Percentiles rank a stretch among this genome's conserved stretches.
Conservation (phyloP, 2,329 filamentous ascomycete genomes). For the Blumeria graminis region DNA sequence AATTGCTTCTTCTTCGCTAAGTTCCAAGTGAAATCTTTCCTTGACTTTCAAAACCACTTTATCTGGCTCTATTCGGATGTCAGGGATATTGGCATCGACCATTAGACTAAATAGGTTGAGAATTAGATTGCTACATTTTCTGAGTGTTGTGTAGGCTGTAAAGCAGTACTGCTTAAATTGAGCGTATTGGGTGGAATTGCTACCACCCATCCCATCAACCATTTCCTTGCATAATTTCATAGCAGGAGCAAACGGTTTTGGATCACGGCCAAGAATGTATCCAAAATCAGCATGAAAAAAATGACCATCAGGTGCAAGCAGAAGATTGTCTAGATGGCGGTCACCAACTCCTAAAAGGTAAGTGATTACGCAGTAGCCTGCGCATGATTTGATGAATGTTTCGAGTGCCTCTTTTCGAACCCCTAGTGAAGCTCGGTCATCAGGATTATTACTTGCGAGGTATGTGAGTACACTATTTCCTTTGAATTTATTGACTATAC, state of each 20-base stretch:
- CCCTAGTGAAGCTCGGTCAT: slow-evolving; percentile 55
- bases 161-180: slow-evolving; percentile 93
- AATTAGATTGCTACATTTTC: slow-evolving; percentile 76
- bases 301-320: slow-evolving; percentile 70
- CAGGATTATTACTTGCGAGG: slow-evolving; percentile 71
- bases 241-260: slow-evolving; percentile 86
- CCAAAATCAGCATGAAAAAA: slow-evolving; percentile 99
- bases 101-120: slow-evolving; percentile 90
- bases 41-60: slow-evolving; percentile 88
- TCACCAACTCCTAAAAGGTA: slow-evolving; percentile 94
- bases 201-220: slow-evolving; percentile 94
- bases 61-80: slow-evolving; percentile 77
- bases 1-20: slow-evolving; percentile 80
- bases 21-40: slow-evolving; percentile 78
- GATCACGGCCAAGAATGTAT: slow-evolving; percentile 89
- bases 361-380: slow-evolving; percentile 94
- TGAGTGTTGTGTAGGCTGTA: slow-evolving; percentile 72
- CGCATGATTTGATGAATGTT: slow-evolving; percentile 85
- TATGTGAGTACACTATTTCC: slow-evolving; percentile 53
- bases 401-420: slow-evolving; percentile 85
- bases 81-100: slow-evolving; percentile 92
- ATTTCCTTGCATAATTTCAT: slow-evolving; percentile 97
- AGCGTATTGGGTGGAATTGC: slow-evolving; percentile 54
- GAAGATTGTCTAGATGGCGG: slow-evolving; percentile 81
- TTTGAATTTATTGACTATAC: slow-evolving; percentile 63